Evolutionary conservation across 345 rosid genomes (phyloP), one percentile per base, ranked within the genome.

Genomic region (Salix caprea): DNA sequence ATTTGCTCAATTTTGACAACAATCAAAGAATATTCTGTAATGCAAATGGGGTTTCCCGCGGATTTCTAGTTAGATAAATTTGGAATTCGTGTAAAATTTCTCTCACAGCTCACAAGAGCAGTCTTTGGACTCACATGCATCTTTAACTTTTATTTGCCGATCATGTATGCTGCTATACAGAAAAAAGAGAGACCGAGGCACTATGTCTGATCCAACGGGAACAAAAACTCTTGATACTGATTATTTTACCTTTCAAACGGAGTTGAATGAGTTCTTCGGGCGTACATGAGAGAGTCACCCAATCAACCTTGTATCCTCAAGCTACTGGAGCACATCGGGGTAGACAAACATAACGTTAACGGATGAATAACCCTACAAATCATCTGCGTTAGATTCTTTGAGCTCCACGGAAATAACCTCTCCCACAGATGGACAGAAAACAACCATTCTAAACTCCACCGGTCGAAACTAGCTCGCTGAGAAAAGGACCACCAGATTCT

Each of bases 371-470:
- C 52, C 52, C 52, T 46, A 15, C 74, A 96, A 81, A 74, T 97
- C 97, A 68, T 81, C 87, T 40, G 83, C 82, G 72, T 86, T 88
- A 46, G 91, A 92, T 82, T 90, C 94, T 83, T 88, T 96, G 52
- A 96, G 90, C 80, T 88, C 88, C 4, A 90, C 97, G 75, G 81
- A 73, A 60, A 96, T 92, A 74, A 91, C 74, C 84, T 96, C 98
- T 65, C 97, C 98, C 74, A 88, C 85, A 84, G 91, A 93, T 71
- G 99, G 99, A 71, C 97, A 96, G 76, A 96, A 96, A 73, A 91
- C 82, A 7, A 96, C 71, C 84, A 93, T 73, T 81, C 96, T 89
- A 84, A 90, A 91, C 68, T 79, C 81, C 54, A 89, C 98, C 98
- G 92, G 88, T 71, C 77, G 83, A 7, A 73, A 74, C 40, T 76